phyloP scores from a whole-genome alignment of 371 early-diverging fungal species.

The Mucor racemosus region DNA sequence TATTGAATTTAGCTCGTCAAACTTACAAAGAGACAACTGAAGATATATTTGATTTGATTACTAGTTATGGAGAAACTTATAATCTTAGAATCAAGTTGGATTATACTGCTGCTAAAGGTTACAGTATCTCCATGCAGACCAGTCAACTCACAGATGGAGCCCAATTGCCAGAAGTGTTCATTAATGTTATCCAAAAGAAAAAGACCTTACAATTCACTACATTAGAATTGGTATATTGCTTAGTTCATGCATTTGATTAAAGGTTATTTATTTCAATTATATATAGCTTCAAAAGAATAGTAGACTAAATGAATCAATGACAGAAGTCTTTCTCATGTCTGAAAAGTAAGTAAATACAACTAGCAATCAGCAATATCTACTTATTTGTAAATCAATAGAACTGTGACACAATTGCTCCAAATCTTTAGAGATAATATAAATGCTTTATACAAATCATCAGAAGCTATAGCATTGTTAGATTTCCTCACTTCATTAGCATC shows the following conservation, averaged over 20 bases:
- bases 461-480: constrained; percentile 84
- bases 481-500: constrained; percentile 77
- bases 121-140: constrained; percentile 56
- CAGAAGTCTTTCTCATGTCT: constrained; percentile 86
- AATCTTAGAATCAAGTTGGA: constrained; percentile 67
- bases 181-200: constrained; percentile 64
- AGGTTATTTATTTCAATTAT: background rate
- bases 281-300: constrained; percentile 55
- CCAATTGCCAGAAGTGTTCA: constrained; percentile 60
- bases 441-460: constrained; percentile 77
- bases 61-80: constrained; percentile 57
- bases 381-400: constrained; percentile 40
- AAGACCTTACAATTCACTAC: constrained; percentile 75
- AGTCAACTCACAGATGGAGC: constrained; percentile 37
- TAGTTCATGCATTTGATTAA: background rate
- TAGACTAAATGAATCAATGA: constrained; percentile 81
- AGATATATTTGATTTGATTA: constrained; percentile 79
- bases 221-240: constrained; percentile 67
- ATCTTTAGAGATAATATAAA: constrained; percentile 65
- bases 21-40: constrained; percentile 85
- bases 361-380: background rate
- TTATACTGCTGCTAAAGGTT: constrained; percentile 67
- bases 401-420: constrained; percentile 63
- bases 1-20: constrained; percentile 60
- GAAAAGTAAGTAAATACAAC: constrained; percentile 58